These are phyloP conservation scores for Fusarium torulosum DNA, from an alignment of 2,329 filamentous ascomycete genomes.

Conservation along the genomic window DNA sequence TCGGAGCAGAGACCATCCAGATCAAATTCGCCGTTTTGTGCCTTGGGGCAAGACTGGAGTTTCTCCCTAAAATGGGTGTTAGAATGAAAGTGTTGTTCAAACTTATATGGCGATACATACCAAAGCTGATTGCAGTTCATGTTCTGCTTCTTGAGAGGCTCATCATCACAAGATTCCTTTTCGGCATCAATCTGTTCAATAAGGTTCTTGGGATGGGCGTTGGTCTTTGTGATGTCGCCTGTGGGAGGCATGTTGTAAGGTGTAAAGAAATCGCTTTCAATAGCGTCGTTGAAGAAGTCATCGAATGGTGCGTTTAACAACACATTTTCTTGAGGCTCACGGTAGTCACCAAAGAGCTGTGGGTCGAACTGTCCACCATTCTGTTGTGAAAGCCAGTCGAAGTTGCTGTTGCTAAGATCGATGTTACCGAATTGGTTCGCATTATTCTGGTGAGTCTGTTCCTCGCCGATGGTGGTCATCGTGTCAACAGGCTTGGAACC, in stretches of 20 bases:
- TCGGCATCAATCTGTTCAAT: constrained; percentile 82
- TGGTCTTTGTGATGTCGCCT: constrained; percentile 54
- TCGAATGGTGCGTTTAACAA: constrained; percentile 78
- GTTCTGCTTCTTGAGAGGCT: constrained; percentile 67
- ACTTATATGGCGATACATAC: constrained; percentile 66
- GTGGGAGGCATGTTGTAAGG: constrained; percentile 78
- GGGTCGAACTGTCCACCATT: constrained; percentile 91
- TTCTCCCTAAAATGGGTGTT: constrained; percentile 79
- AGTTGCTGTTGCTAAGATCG: constrained; percentile 64
- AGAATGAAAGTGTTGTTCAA: constrained; percentile 38
- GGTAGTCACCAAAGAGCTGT: constrained; percentile 90
- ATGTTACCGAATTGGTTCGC: constrained; percentile 54
- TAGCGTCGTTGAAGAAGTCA: constrained; percentile 80
- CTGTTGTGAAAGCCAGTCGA: constrained; percentile 83
- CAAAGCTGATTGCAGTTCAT: constrained; percentile 93
- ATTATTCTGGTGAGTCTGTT: constrained; percentile 62
- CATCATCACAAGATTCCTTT: constrained; percentile 78
- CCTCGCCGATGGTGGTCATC: constrained; percentile 74
- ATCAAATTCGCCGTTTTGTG: constrained; percentile 91
- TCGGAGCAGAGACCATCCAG: constrained; percentile 93
- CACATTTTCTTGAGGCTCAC: constrained; percentile 88
- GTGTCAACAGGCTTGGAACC: constrained; percentile 73
- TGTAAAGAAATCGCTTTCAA: constrained; percentile 83
- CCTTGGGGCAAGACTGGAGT: constrained; percentile 86
- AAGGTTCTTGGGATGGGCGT: constrained; percentile 68